Evolutionary conservation across 441 rosid genomes (phyloP).

Genomic region (Breynia disticha): DNA sequence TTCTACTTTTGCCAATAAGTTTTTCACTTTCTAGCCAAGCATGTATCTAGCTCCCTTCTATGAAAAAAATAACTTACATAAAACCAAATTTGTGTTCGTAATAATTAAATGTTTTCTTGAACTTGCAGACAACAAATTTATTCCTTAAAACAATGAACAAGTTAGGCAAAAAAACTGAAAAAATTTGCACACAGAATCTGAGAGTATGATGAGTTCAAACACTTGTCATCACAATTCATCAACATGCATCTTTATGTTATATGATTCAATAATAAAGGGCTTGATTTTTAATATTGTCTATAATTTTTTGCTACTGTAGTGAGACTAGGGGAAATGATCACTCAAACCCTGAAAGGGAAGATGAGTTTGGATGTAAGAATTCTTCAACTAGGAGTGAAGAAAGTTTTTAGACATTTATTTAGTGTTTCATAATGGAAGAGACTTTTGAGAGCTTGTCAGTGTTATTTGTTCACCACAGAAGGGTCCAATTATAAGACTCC

Average conservation of each 20-base stretch:
- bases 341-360: slow-evolving; percentile 55
- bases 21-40: slow-evolving; percentile 21
- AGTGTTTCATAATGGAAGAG: slow-evolving; percentile 32
- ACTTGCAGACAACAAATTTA: slow-evolving; percentile 23
- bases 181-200: slow-evolving; percentile 35
- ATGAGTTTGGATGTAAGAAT: slow-evolving; percentile 53
- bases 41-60: neutral
- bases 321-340: slow-evolving; percentile 40
- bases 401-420: slow-evolving; percentile 39
- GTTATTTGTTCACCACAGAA: slow-evolving; percentile 46
- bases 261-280: no score
- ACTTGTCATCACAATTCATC: neutral
- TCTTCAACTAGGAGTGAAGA: slow-evolving; percentile 45
- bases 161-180: slow-evolving; percentile 40
- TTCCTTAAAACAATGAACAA: slow-evolving; percentile 32
- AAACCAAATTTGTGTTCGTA: no score
- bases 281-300: neutral
- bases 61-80: neutral
- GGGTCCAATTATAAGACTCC: slow-evolving; percentile 62
- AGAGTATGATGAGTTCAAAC: slow-evolving; percentile 31
- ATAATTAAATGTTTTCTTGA: no score
- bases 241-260: no score
- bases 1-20: slow-evolving; percentile 28
- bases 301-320: slow-evolving; percentile 19
- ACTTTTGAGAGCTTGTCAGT: slow-evolving; percentile 40